These are phyloP conservation scores for Tylopilus intermedius DNA, from an alignment of 768 basidiomycete genomes.

Conservation along the genomic window DNA sequence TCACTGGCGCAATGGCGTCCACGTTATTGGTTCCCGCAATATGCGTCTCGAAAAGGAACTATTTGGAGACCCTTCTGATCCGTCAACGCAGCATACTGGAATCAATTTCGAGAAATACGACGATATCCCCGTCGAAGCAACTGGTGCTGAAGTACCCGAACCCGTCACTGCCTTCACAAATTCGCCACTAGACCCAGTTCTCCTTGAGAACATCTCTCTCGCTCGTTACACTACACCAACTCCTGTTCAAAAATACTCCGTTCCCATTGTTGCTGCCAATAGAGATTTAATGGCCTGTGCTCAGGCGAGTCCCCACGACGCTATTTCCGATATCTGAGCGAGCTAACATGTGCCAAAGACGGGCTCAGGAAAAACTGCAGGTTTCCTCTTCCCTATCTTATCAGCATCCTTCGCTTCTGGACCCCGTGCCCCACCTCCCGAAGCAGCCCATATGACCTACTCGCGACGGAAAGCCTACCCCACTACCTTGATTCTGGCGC, in stretches of 20 bases:
- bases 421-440: slow-evolving; percentile 65
- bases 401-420: slow-evolving; percentile 86
- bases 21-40: slow-evolving; percentile 81
- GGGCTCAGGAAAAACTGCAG: slow-evolving; percentile 98
- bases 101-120: slow-evolving; percentile 99
- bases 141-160: slow-evolving; percentile 94
- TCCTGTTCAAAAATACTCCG: slow-evolving; percentile 99
- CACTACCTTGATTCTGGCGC: slow-evolving; percentile 94
- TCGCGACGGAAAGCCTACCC: slow-evolving; percentile 90
- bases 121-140: slow-evolving; percentile 98
- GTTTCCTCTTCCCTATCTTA: slow-evolving; percentile 98
- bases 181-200: slow-evolving; percentile 86
- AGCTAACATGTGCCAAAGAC: slow-evolving; percentile 53
- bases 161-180: slow-evolving; percentile 82
- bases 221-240: slow-evolving; percentile 95
- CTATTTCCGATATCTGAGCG: slow-evolving; percentile 9
- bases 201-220: slow-evolving; percentile 90
- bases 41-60: slow-evolving; percentile 91
- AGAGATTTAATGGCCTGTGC: slow-evolving; percentile 95
- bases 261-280: slow-evolving; percentile 90
- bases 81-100: slow-evolving; percentile 87
- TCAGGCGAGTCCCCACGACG: slow-evolving; percentile 48
- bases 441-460: slow-evolving; percentile 45
- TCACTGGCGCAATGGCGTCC: slow-evolving; percentile 84
- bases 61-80: slow-evolving; percentile 83